Evolutionary conservation across 2,329 filamentous ascomycete species (phyloP).

Genomic region (Talaromyces marneffei): DNA sequence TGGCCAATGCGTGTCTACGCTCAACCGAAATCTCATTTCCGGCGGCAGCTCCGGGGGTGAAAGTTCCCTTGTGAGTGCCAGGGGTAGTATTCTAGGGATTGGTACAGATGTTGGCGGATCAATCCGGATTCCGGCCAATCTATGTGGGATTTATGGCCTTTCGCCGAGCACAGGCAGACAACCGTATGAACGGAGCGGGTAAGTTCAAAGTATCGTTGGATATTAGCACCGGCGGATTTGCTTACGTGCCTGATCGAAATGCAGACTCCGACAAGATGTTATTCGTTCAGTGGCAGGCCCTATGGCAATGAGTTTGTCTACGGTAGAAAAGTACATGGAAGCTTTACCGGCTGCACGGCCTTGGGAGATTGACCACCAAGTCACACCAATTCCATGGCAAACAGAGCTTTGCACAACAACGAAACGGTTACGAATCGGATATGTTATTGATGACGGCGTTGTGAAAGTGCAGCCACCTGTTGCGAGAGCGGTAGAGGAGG

Average conservation of each 20-base stretch:
- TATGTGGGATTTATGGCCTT: conserved; percentile 27
- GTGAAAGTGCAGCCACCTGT: conserved; percentile 58
- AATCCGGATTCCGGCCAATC: conserved; percentile 35
- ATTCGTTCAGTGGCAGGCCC: conserved; percentile 26
- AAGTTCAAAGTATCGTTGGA: conserved; percentile 22
- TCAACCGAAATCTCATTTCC: conserved; percentile 54
- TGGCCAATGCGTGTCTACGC: conserved; percentile 58
- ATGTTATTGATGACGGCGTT: conserved; percentile 55
- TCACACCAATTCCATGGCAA: conserved; percentile 35
- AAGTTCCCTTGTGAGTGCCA: conserved; percentile 54
- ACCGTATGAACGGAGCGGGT: conserved; percentile 32
- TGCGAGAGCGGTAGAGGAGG: conserved; percentile 48
- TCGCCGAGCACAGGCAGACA: conserved; percentile 35
- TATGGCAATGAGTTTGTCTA: conserved; percentile 23
- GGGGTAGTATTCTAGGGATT: conserved; percentile 54
- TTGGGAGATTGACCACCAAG: conserved; percentile 33
- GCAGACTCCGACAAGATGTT: conserved; percentile 25
- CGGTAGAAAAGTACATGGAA: conserved; percentile 30
- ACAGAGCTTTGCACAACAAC: conserved; percentile 19
- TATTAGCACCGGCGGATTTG: conserved; percentile 18
- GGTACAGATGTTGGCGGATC: conserved; percentile 56
- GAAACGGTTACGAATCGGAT: conserved; percentile 51
- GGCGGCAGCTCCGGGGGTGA: conserved; percentile 65
- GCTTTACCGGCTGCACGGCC: conserved; percentile 26
- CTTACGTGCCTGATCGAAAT: neutral